A percentile compares a stretch with the other conserved stretches of the same genome.
Conservation (phyloP, 768 basidiomycete species). For the Mycena albidolilacea region DNA sequence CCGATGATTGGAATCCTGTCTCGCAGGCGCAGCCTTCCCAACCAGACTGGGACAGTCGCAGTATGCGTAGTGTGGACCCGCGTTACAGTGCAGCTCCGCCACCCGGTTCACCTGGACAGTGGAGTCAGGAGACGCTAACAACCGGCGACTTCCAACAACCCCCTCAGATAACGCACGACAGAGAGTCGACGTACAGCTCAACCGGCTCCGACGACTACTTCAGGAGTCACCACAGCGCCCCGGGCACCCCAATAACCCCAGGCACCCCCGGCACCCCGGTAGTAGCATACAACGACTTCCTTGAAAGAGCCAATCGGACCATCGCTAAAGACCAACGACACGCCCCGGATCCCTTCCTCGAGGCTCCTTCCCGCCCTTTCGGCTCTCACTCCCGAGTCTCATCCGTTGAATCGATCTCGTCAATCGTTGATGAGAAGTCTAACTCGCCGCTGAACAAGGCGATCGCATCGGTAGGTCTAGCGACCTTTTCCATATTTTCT, state of each 20-base stretch:
- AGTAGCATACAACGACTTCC: conserved; percentile 81
- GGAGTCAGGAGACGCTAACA: conserved; percentile 73
- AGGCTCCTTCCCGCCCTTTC: conserved; percentile 83
- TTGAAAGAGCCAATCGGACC: conserved; percentile 87
- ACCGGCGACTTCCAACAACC: conserved; percentile 55
- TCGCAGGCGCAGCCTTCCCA: conserved; percentile 74
- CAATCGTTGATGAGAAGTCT: conserved; percentile 92
- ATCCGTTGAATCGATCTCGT: conserved; percentile 92
- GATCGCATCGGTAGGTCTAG: conserved; percentile 76
- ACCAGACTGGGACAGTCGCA: conserved; percentile 84
- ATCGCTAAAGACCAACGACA: conserved; percentile 86
- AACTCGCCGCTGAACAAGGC: conserved; percentile 96
- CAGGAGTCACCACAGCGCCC: conserved; percentile 49
- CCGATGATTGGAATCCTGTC: conserved; percentile 87
- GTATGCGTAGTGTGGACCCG: conserved; percentile 48
- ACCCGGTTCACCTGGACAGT: conserved; percentile 73
- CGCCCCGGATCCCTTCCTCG: conserved; percentile 90
- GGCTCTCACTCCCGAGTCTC: conserved; percentile 84
- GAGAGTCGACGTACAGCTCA: conserved; percentile 68
- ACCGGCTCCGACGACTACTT: conserved; percentile 64
- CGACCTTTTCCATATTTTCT: neutral
- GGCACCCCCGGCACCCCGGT: conserved; percentile 43
- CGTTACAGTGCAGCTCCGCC: conserved; percentile 45
- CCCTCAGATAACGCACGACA: conserved; percentile 58
- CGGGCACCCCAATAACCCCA: conserved; percentile 46